Conservation (phyloP, 345 rosid species). For the Heritiera littoralis region DNA sequence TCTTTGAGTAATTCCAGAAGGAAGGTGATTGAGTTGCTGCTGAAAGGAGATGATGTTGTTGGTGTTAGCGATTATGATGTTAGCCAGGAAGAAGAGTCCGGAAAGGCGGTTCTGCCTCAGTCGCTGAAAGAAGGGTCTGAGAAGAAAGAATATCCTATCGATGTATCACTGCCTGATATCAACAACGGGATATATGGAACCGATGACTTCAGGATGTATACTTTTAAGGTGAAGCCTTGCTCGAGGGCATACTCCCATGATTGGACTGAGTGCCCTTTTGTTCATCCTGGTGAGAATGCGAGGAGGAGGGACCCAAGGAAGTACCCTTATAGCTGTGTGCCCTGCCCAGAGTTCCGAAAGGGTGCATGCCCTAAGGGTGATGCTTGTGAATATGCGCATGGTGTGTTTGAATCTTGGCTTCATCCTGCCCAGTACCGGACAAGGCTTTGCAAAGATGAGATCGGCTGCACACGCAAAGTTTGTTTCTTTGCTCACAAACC, state of each 20-base stretch:
- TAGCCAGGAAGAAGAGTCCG: constrained; percentile 44
- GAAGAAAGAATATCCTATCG: constrained; percentile 85
- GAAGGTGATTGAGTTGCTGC: constrained; percentile 57
- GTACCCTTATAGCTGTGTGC: constrained; percentile 92
- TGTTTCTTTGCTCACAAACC: constrained; percentile 96
- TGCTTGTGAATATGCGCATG: constrained; percentile 92
- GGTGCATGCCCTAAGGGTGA: constrained; percentile 91
- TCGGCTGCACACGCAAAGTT: constrained; percentile 81
- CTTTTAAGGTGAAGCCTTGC: constrained; percentile 95
- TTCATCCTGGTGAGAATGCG: constrained; percentile 98
- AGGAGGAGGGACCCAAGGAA: constrained; percentile 96
- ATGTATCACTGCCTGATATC: constrained; percentile 83
- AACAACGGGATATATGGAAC: constrained; percentile 80
- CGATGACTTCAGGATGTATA: constrained; percentile 93
- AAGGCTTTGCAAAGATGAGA: constrained; percentile 95
- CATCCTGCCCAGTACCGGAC: constrained; percentile 97
- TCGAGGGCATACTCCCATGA: constrained; percentile 98
- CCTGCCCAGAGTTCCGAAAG: constrained; percentile 97
- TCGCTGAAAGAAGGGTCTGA: constrained; percentile 54
- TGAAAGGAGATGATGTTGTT: constrained; percentile 46
- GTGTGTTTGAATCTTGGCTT: constrained; percentile 98
- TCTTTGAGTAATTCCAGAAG: constrained; percentile 41
- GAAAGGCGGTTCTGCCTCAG: constrained; percentile 39
- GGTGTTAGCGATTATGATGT: constrained; percentile 23
- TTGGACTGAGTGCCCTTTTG: constrained; percentile 99